Conservation (phyloP, 306 rosid genomes). For the Dicorynia guianensis region DNA sequence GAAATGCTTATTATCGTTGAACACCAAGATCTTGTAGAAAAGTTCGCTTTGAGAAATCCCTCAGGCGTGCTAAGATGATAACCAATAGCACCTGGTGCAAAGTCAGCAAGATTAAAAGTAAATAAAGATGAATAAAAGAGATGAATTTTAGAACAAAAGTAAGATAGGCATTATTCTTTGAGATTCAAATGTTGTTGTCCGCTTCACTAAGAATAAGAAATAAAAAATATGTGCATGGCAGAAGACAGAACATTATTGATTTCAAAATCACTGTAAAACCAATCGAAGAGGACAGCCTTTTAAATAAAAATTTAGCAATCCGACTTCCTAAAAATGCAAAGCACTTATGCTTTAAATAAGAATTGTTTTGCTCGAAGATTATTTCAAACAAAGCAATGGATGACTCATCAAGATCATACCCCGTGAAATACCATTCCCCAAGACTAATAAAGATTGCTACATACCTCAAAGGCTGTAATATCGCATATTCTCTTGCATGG, state of each 20-base stretch:
- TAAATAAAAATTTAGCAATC: constrained; percentile 2
- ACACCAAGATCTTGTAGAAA: background rate
- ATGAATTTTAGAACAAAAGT: constrained; percentile 9
- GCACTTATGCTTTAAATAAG: background rate
- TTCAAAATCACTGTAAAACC: background rate
- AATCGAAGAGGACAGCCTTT: background rate
- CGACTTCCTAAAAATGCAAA: constrained; percentile 20
- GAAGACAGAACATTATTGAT: background rate
- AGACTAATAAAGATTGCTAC: constrained; percentile 31
- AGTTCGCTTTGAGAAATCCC: background rate
- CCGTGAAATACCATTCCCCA: background rate
- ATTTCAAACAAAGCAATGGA: constrained; percentile 13
- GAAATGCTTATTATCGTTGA: background rate
- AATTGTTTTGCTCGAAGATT: background rate
- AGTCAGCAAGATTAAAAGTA: background rate
- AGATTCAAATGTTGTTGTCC: constrained; percentile 19
- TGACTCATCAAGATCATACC: constrained; percentile 18
- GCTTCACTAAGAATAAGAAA: constrained; percentile 13
- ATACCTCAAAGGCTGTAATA: constrained; percentile 88
- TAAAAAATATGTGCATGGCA: background rate
- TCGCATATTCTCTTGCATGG: constrained; percentile 93
- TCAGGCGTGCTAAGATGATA: constrained; percentile 24
- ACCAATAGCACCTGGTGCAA: background rate
- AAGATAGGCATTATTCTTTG: background rate
- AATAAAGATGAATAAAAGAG: background rate